Percentiles rank a stretch among this genome's conserved stretches.
Conservation (phyloP, 352 stramenopile genomes). For the Globisporangium barbulae region DNA sequence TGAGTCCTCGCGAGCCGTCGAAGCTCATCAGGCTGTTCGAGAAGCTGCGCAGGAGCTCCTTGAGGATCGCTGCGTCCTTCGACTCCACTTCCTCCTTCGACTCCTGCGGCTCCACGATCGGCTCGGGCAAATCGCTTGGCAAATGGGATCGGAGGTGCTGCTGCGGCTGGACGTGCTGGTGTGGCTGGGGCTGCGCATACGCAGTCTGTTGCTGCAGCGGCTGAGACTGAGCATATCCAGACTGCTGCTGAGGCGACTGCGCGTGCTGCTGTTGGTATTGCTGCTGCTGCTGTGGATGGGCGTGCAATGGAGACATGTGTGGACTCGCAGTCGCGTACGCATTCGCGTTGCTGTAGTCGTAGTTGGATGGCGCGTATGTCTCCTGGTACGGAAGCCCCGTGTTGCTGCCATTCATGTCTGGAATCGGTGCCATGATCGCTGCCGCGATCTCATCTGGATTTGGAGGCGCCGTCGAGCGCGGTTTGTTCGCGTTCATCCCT, state of each 20-base stretch:
- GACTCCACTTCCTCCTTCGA: conserved; percentile 52
- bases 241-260: not conserved
- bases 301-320: conserved; percentile 5
- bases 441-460: conserved; percentile 58
- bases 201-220: not conserved
- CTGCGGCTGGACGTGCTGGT: not conserved
- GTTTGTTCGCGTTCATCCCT: conserved; percentile 47
- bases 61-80: conserved; percentile 66
- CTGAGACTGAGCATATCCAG: not conserved
- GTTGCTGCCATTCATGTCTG: conserved; percentile 7
- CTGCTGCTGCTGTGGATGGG: conserved; percentile 4
- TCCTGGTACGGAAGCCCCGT: conserved; percentile 11
- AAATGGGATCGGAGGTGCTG: conserved; percentile 16
- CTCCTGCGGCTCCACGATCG: conserved; percentile 63
- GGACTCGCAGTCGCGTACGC: conserved; percentile 12
- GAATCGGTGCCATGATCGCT: conserved; percentile 34
- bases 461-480: conserved; percentile 34
- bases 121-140: conserved; percentile 44
- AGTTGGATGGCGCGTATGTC: conserved; percentile 5
- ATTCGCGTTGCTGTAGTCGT: conserved; percentile 18
- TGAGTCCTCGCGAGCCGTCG: conserved; percentile 30
- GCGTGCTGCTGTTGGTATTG: conserved; percentile 5
- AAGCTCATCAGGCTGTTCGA: conserved; percentile 74
- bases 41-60: conserved; percentile 62
- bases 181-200: not conserved